Percentiles rank a stretch among this genome's conserved stretches.
phyloP scores from a whole-genome alignment of 164 flowering plant genomes.

The Echeveria elegans region DNA sequence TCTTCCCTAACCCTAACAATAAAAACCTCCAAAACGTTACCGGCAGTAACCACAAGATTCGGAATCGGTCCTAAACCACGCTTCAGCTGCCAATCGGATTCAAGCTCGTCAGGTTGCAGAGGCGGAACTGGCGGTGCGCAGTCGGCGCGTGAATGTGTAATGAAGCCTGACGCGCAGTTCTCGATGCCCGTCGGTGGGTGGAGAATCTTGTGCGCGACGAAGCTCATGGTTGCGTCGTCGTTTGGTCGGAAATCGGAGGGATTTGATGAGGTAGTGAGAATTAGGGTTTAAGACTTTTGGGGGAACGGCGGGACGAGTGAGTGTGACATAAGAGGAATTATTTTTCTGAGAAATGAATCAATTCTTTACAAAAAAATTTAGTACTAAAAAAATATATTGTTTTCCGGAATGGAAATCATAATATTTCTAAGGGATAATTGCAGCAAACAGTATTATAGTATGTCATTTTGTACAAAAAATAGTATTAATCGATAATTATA shows the following conservation, averaged over 20 bases:
- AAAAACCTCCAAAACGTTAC: slow-evolving; percentile 72
- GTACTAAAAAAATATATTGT: no score
- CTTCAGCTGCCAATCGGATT: slow-evolving; percentile 47
- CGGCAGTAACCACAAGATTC: slow-evolving; percentile 73
- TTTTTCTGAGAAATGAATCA: no score
- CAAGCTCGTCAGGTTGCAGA: slow-evolving; percentile 49
- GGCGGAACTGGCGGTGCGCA: slow-evolving; percentile 34
- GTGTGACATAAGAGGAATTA: not conserved
- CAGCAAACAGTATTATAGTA: no score
- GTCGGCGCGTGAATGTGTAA: slow-evolving; percentile 64
- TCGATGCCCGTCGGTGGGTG: slow-evolving; percentile 92
- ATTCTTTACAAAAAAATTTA: no score
- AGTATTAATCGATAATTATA: no score
- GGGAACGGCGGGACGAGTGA: not conserved
- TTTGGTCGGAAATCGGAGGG: not conserved
- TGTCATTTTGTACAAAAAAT: no score
- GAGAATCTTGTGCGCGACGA: slow-evolving; percentile 90
- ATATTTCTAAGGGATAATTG: no score
- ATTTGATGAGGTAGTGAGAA: not conserved
- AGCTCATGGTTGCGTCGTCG: slow-evolving; percentile 20
- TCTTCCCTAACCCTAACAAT: slow-evolving; percentile 63
- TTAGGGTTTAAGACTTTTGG: not conserved
- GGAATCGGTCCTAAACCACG: slow-evolving; percentile 67
- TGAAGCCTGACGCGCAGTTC: slow-evolving; percentile 80
- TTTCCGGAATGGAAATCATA: no score